These are phyloP conservation scores for Noccaea caerulescens DNA, from an alignment of 345 rosid genomes.

Conservation along the genomic window DNA sequence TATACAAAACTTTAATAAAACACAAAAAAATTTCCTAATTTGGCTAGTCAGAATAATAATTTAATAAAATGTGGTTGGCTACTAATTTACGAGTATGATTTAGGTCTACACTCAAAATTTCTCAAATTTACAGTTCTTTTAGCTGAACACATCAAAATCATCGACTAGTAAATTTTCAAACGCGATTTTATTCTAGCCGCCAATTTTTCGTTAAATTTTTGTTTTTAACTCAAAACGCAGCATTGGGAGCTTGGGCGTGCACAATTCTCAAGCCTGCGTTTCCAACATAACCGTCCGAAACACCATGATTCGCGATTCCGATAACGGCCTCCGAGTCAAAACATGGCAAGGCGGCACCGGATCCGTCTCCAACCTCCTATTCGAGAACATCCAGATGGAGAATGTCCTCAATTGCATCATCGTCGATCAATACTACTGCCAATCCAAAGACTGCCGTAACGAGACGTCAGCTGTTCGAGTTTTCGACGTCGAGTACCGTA, in stretches of 20 bases:
- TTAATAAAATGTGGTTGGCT: background rate
- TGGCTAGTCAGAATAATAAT: background rate
- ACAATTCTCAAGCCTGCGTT: slow-evolving; percentile 93
- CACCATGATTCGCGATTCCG: slow-evolving; percentile 70
- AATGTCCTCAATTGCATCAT: slow-evolving; percentile 88
- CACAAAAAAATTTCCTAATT: too few relatives aligned
- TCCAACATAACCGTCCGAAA: slow-evolving; percentile 83
- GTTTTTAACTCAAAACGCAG: slow-evolving; percentile 46
- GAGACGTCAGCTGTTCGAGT: slow-evolving; percentile 89
- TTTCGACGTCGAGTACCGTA: slow-evolving; percentile 61
- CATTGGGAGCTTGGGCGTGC: slow-evolving; percentile 94
- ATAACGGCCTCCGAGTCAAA: slow-evolving; percentile 87
- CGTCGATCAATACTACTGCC: slow-evolving; percentile 89
- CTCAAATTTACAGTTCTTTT: background rate
- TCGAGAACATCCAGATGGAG: slow-evolving; percentile 91
- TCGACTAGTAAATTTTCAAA: background rate
- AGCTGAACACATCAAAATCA: background rate
- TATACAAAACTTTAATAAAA: background rate
- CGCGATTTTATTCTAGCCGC: slow-evolving; percentile 17
- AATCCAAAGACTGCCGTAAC: slow-evolving; percentile 65
- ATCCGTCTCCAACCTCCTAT: slow-evolving; percentile 62
- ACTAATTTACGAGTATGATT: background rate
- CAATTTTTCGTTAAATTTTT: background rate
- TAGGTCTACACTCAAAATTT: background rate
- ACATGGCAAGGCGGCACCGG: slow-evolving; percentile 99